These are phyloP conservation scores for Nicotiana undulata DNA, from an alignment of 257 asterid species.

Conservation along the genomic window DNA sequence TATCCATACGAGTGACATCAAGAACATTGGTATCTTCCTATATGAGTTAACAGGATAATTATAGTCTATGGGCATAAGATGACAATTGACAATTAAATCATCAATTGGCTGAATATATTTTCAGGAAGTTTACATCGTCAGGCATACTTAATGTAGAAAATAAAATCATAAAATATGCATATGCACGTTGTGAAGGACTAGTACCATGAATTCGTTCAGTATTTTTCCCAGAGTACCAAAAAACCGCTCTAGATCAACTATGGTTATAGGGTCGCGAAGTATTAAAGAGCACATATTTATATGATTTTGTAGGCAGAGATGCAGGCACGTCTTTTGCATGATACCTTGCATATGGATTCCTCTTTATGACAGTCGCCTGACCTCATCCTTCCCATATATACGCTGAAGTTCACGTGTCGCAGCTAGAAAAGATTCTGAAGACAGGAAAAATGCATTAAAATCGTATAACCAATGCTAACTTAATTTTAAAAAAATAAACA, in stretches of 20 bases:
- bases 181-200: not conserved
- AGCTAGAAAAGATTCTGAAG: constrained; percentile 29
- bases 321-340: not conserved
- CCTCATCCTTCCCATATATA: constrained; percentile 27
- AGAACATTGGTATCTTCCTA: too few species aligned
- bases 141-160: too few species aligned
- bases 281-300: not conserved
- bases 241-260: not conserved
- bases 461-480: not conserved
- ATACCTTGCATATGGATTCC: not conserved
- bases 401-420: constrained; percentile 34
- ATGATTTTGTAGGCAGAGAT: not conserved
- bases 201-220: not conserved
- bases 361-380: constrained; percentile 6
- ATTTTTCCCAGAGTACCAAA: not conserved
- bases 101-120: too few species aligned
- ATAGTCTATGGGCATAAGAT: too few species aligned
- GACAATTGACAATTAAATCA: too few species aligned
- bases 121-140: too few species aligned
- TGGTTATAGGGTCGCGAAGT: not conserved
- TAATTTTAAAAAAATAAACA: not conserved
- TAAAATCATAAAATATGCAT: not conserved
- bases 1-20: too few species aligned
- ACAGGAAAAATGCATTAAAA: not conserved
- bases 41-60: too few species aligned